Evolutionary conservation across 2,329 filamentous ascomycete genomes (phyloP), one percentile per base, ranked within the genome.

Genomic region (Diaporthe sp.): DNA sequence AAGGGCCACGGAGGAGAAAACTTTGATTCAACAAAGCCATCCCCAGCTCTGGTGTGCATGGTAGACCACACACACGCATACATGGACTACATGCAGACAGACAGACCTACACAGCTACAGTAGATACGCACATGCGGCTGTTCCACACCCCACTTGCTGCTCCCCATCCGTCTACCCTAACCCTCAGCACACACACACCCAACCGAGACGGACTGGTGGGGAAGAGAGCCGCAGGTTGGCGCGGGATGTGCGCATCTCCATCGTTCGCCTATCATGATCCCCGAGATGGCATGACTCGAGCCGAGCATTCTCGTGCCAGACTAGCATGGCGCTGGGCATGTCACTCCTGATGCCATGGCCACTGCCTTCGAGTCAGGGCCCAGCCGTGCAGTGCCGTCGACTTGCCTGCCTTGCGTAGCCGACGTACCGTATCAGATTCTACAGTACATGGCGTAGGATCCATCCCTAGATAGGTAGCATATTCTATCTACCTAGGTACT

Each of bases 1-100:
- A 28, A 68, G 61, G 45, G 47, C 45, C 33, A 19, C 25, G 33
- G 64, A 67, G 30, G 22, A 54, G 64, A 54, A 68, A 68, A 54
- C 9, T 68, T 40, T 68, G 64, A 68, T 68, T 68, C 64, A 68
- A 68, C 64, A 68, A 68, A 68, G 64, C 64, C 64, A 54, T 38
- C n/a, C 64, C 64, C 33, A 33, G 45, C 45, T 28, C 61, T 66
- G 60, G 45, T 22, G 40, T 66, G 28, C 40, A 10, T 57, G 10
- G 19, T 5, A 38, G 55, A 13, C 33, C 10, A 58, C 19, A 15
- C 25, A 4, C 33, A 58, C 35, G n/a, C 54, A 42, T 19, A 42
- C 15, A 42, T 25, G 25, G 55, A 22, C 33, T 10, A 38, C 55
- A 25, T 25, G 55, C 55, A 25, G n/a, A 58, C 33, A 38, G 15